phyloP scores from a whole-genome alignment of 805 yeast species.

The Candida ovalis region DNA sequence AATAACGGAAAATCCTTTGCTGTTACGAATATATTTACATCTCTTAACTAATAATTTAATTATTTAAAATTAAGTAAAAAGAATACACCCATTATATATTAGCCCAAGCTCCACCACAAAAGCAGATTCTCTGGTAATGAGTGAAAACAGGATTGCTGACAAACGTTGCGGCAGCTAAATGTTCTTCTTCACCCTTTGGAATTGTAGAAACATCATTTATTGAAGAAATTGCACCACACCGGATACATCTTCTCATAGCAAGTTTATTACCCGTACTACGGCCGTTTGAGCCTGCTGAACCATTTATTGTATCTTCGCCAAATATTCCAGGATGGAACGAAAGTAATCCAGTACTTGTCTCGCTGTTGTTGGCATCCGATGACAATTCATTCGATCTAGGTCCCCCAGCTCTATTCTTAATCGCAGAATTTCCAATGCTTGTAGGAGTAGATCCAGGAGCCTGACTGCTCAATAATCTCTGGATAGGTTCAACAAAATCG shows the following conservation, averaged over 20 bases:
- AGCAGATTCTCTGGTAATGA: conserved; percentile 58
- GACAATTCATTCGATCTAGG: neutral
- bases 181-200: neutral
- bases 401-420: neutral
- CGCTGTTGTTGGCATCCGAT: neutral
- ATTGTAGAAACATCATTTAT: conserved; percentile 30
- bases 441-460: neutral
- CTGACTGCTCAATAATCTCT: neutral
- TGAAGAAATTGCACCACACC: conserved; percentile 34
- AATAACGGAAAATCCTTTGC: too few relatives aligned
- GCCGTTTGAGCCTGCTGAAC: neutral
- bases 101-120: conserved; percentile 79
- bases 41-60: too few relatives aligned
- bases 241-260: conserved; percentile 29
- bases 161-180: conserved; percentile 22
- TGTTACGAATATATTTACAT: too few relatives aligned
- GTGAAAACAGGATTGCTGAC: conserved; percentile 29
- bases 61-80: neutral
- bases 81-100: conserved; percentile 26
- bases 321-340: neutral
- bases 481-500: conserved; percentile 14
- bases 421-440: neutral
- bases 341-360: neutral
- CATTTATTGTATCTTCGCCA: neutral
- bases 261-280: conserved; percentile 7